These are phyloP conservation scores for Aechmea fasciata DNA, from an alignment of 176 grass and related monocot species.

Conservation along the genomic window DNA sequence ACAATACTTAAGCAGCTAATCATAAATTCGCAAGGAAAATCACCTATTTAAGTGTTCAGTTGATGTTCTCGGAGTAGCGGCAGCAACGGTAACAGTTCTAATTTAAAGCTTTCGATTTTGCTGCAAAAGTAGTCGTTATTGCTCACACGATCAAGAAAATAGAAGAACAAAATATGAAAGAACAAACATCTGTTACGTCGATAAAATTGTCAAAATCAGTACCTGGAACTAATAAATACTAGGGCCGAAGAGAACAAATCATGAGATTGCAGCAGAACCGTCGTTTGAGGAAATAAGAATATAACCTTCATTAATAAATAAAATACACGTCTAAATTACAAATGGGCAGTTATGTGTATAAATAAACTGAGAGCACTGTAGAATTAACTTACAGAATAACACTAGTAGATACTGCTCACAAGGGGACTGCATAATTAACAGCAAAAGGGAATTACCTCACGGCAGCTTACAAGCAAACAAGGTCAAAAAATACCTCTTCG, in stretches of 20 bases:
- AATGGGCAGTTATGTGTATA: slow-evolving; percentile 23
- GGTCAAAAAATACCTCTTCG: slow-evolving; percentile 49
- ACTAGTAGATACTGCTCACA: slow-evolving; percentile 18
- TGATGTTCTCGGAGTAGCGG: too few relatives aligned
- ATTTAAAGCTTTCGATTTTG: too few relatives aligned
- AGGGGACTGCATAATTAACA: slow-evolving; percentile 30
- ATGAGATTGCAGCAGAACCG: neutral
- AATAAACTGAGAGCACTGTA: slow-evolving; percentile 38
- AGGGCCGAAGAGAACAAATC: neutral
- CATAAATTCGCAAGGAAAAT: too few relatives aligned
- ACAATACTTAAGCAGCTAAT: too few relatives aligned
- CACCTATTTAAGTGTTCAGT: too few relatives aligned
- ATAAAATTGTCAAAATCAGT: neutral
- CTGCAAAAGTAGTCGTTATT: too few relatives aligned
- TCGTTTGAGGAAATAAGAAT: slow-evolving; percentile 15
- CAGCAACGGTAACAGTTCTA: too few relatives aligned
- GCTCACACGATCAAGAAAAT: too few relatives aligned
- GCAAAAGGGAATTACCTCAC: slow-evolving; percentile 47
- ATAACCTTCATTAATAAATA: slow-evolving; percentile 5
- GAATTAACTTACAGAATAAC: slow-evolving; percentile 16
- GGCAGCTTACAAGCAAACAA: slow-evolving; percentile 30
- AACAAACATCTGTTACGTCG: too few relatives aligned
- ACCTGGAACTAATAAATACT: neutral
- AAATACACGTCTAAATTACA: slow-evolving; percentile 27
- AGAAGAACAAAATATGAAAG: too few relatives aligned